These are phyloP conservation scores for Elaphomyces granulatus DNA, from an alignment of 495 filamentous ascomycete species.

Conservation along the genomic window DNA sequence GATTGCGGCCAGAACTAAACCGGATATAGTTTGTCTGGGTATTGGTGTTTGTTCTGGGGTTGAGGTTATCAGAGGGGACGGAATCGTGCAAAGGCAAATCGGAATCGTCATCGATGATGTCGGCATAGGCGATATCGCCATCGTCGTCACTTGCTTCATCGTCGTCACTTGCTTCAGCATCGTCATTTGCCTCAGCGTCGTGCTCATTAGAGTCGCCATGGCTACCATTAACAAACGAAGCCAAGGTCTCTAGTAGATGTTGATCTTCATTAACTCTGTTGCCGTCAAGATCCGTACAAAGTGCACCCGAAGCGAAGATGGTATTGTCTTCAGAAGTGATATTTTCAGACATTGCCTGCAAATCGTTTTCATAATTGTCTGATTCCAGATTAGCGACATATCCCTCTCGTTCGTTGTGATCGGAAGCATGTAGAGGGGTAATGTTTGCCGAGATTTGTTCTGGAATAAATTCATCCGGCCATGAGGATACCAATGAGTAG, in stretches of 20 bases:
- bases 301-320: slow-evolving; percentile 1
- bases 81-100: too few species aligned
- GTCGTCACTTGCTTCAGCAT: too few species aligned
- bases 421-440: background rate
- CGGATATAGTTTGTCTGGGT: too few species aligned
- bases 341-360: slow-evolving; percentile 1
- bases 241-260: slow-evolving; percentile 3
- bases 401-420: slow-evolving; percentile 3
- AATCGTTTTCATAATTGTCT: slow-evolving; percentile 6
- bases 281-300: slow-evolving; percentile 6
- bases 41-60: too few species aligned
- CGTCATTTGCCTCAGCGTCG: too few species aligned
- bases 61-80: too few species aligned
- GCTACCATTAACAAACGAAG: too few species aligned
- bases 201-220: too few species aligned
- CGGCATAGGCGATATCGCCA: too few species aligned
- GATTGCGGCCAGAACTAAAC: background rate
- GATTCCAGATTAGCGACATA: slow-evolving; percentile 2
- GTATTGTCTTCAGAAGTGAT: background rate
- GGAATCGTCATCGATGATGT: too few species aligned
- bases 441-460: background rate
- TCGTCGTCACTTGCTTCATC: too few species aligned
- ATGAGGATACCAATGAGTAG: background rate
- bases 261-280: slow-evolving; percentile 7
- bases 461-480: slow-evolving; percentile 1